Evolutionary conservation across 2,329 filamentous ascomycete species (phyloP).

Genomic region (Didymella exigua): DNA sequence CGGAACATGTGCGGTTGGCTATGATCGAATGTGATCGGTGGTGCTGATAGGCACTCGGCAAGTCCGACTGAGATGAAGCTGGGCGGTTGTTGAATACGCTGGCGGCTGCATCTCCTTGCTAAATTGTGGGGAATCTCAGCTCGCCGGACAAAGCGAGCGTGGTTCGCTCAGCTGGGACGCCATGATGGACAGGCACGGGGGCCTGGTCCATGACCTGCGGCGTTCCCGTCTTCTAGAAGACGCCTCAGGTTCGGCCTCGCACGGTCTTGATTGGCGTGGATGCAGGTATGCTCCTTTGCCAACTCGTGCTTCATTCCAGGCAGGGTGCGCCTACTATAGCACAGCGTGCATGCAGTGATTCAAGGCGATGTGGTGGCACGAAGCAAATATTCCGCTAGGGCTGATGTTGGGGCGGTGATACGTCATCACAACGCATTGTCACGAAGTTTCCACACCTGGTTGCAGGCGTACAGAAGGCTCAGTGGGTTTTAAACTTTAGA

Average conservation of each 20-base stretch:
- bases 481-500: conserved; percentile 1
- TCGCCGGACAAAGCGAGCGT: conserved; percentile 1
- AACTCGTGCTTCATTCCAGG: not conserved
- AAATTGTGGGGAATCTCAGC: not conserved
- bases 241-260: not conserved
- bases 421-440: conserved; percentile 25
- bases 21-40: not conserved
- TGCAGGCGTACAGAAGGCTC: conserved; percentile 14
- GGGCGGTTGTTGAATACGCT: not conserved
- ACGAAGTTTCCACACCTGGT: conserved; percentile 20
- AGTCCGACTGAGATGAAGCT: not conserved
- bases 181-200: conserved; percentile 28
- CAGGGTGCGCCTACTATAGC: not conserved
- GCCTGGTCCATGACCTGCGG: conserved; percentile 21
- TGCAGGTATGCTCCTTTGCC: conserved; percentile 21
- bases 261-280: conserved; percentile 25
- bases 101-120: too few relatives aligned
- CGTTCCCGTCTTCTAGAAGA: conserved; percentile 23
- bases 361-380: not conserved
- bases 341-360: not conserved
- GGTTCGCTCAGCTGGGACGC: conserved; percentile 22
- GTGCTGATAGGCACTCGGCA: not conserved
- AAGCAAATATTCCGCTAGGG: conserved; percentile 23
- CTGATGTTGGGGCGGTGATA: conserved; percentile 19
- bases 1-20: not conserved